A percentile compares a stretch with the other conserved stretches of the same genome.
Conservation (phyloP, 2,329 filamentous ascomycete genomes). For the Pestalotiopsis sp. region DNA sequence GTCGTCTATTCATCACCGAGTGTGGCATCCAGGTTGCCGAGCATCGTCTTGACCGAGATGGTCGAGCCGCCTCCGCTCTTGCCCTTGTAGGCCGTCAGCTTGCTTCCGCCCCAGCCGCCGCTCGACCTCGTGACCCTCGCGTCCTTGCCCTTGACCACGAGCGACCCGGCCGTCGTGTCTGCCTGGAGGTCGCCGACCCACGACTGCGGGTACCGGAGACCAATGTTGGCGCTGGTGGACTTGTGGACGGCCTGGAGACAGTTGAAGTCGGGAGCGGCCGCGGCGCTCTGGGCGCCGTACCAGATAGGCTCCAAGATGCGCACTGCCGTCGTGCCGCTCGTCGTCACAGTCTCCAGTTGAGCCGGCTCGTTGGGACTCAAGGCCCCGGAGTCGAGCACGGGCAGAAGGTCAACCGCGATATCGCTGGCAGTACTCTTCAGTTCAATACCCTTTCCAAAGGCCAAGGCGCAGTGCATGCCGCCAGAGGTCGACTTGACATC, state of each 20-base stretch:
- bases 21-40: constrained; percentile 26
- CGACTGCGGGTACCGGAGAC: constrained; percentile 43
- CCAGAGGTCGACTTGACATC: constrained; percentile 46
- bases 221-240: constrained; percentile 44
- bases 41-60: constrained; percentile 30
- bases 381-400: constrained; percentile 37
- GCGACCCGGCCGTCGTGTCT: constrained; percentile 38
- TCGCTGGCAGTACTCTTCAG: constrained; percentile 42
- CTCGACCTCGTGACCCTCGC: constrained; percentile 37
- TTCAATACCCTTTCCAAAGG: constrained; percentile 36
- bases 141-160: constrained; percentile 42
- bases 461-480: constrained; percentile 38
- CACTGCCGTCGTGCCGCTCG: constrained; percentile 42
- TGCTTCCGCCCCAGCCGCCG: constrained; percentile 31
- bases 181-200: constrained; percentile 50
- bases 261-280: constrained; percentile 26
- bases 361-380: constrained; percentile 19
- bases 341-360: constrained; percentile 41
- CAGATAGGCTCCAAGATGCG: constrained; percentile 45
- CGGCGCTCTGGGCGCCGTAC: constrained; percentile 26
- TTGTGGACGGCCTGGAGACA: constrained; percentile 41
- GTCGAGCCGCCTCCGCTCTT: constrained; percentile 31
- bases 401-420: constrained; percentile 40
- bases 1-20: constrained; percentile 21
- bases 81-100: constrained; percentile 42